Evolutionary conservation across 2,329 filamentous ascomycete genomes (phyloP).

Genomic region (Calonectria montana): DNA sequence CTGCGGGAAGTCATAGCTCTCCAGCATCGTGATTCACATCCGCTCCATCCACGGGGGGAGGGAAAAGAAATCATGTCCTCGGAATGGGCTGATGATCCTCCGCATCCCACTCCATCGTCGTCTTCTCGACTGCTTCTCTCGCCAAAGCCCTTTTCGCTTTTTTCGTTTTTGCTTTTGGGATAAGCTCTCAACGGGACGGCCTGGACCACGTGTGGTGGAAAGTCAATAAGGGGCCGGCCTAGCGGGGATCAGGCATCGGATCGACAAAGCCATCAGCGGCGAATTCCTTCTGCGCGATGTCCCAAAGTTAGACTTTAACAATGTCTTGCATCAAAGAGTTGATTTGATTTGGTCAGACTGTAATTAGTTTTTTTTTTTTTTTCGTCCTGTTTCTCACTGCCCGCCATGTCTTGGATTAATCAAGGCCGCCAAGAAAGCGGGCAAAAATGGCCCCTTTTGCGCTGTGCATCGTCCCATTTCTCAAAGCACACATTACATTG

Average conservation of each 20-base stretch:
- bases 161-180: background rate
- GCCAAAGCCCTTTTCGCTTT: background rate
- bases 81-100: constrained; percentile 3
- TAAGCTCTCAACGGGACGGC: constrained; percentile 12
- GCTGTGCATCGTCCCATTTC: background rate
- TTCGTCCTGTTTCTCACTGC: background rate
- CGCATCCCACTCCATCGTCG: background rate
- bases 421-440: background rate
- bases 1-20: background rate
- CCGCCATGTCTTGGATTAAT: constrained; percentile 8
- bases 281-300: background rate
- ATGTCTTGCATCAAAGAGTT: constrained; percentile 12
- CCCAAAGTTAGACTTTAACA: background rate
- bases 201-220: constrained; percentile 24
- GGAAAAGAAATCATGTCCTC: background rate
- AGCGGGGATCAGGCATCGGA: constrained; percentile 1
- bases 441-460: background rate
- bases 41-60: background rate
- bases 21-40: background rate
- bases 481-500: background rate
- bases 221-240: constrained; percentile 10
- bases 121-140: background rate
- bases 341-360: background rate
- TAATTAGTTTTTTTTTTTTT: background rate
- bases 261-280: constrained; percentile 8